A percentile compares a stretch with the other conserved stretches of the same genome.
Evolutionary conservation across 23 red algal genomes (phyloP).

Genomic region (Pyropia yezoensis): DNA sequence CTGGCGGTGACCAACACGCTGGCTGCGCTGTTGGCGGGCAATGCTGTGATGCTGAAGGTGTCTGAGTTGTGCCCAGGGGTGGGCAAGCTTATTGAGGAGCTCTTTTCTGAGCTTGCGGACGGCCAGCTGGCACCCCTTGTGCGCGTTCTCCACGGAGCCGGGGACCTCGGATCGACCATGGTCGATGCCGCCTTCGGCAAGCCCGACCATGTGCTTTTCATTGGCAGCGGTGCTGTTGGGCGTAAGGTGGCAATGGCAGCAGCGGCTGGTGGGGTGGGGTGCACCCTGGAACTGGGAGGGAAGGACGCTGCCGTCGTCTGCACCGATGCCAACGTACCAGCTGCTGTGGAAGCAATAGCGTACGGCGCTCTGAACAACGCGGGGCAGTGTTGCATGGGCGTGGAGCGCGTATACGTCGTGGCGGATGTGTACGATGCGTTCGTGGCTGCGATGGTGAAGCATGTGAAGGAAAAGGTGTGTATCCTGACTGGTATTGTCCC

Average conservation of each 20-base stretch:
- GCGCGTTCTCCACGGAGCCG: too few species aligned
- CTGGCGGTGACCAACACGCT: constrained; percentile 41
- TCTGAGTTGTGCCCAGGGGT: constrained; percentile 9
- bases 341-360: constrained; percentile 22
- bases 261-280: too few species aligned
- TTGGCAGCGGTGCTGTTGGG: too few species aligned
- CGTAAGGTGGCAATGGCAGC: too few species aligned
- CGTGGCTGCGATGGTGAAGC: constrained; percentile 7
- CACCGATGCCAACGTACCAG: constrained; percentile 6
- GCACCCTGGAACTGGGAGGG: constrained; percentile 26
- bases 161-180: too few species aligned
- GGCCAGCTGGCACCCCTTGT: too few species aligned
- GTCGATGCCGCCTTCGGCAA: too few species aligned
- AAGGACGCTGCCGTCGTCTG: constrained; percentile 34
- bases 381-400: constrained; percentile 29
- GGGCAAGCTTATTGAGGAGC: too few species aligned
- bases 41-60: constrained; percentile 58
- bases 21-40: constrained; percentile 58
- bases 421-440: constrained; percentile 19
- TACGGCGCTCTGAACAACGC: constrained; percentile 27
- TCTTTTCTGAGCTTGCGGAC: too few species aligned
- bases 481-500: too few species aligned
- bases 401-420: constrained; percentile 15
- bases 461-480: neutral
- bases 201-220: too few species aligned